phyloP scores from a whole-genome alignment of 2,329 filamentous ascomycete genomes.

The Scopulariopsis brevicaulis region DNA sequence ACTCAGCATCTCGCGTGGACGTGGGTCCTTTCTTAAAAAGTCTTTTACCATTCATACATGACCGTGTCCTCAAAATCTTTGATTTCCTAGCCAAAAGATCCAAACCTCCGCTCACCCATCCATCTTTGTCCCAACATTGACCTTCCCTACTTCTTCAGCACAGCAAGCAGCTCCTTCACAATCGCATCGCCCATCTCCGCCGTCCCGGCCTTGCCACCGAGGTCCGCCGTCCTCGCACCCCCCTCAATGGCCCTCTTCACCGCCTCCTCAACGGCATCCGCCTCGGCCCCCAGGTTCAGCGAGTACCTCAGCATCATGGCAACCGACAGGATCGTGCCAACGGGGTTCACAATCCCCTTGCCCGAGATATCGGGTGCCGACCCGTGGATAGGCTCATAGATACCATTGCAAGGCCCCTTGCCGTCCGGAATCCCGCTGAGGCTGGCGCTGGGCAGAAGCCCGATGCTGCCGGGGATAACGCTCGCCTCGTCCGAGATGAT shows the following conservation, averaged over 20 bases:
- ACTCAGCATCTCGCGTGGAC: no score
- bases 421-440: conserved; percentile 79
- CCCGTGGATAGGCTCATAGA: conserved; percentile 98
- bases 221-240: conserved; percentile 70
- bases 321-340: conserved; percentile 83
- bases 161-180: conserved; percentile 55
- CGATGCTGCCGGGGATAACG: conserved; percentile 85
- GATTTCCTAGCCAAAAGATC: neutral
- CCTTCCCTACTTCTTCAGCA: conserved; percentile 35
- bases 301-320: conserved; percentile 97
- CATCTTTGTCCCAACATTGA: neutral
- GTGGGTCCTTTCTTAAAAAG: no score
- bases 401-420: conserved; percentile 76
- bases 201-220: conserved; percentile 68
- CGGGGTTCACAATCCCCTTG: conserved; percentile 71
- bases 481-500: conserved; percentile 94
- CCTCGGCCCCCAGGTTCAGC: conserved; percentile 65
- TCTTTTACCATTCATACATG: neutral
- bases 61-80: neutral
- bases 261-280: conserved; percentile 68
- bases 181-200: conserved; percentile 69
- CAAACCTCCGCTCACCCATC: neutral
- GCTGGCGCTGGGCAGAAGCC: conserved; percentile 78
- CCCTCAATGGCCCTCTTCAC: conserved; percentile 70
- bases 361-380: conserved; percentile 85